Conservation (phyloP, 2,329 filamentous ascomycete genomes). For the Talaromyces piceae region DNA sequence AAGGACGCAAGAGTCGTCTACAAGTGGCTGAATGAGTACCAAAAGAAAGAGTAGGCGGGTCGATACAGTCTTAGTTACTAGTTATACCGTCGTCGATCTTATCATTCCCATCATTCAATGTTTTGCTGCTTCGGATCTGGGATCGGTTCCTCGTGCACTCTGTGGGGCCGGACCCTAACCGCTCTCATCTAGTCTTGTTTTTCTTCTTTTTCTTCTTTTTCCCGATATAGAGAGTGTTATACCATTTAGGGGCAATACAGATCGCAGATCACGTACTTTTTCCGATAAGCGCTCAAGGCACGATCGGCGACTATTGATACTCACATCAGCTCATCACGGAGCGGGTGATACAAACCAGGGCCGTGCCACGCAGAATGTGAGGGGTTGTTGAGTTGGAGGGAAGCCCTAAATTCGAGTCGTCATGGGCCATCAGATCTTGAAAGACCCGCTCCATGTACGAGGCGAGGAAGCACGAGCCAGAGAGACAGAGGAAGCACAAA, state of each 20-base stretch:
- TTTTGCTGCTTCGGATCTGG: not conserved
- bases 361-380: not conserved
- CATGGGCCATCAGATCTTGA: no score
- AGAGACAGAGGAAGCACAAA: not conserved
- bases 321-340: not conserved
- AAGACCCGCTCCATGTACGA: not conserved
- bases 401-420: no score
- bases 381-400: no score
- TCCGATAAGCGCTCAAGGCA: not conserved
- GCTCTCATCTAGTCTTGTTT: no score
- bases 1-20: slow-evolving; percentile 51
- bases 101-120: not conserved
- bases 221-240: no score
- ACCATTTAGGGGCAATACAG: no score
- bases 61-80: not conserved
- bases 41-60: slow-evolving; percentile 5
- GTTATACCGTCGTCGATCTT: not conserved
- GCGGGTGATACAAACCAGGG: not conserved
- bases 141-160: no score
- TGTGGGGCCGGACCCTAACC: no score
- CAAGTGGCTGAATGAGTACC: slow-evolving; percentile 41
- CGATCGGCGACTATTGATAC: not conserved
- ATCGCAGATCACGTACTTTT: not conserved
- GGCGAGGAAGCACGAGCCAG: no score
- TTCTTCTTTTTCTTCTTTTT: no score